Conservation (phyloP, 2,329 filamentous ascomycete genomes). For the Ophioceras dolichostomum region DNA sequence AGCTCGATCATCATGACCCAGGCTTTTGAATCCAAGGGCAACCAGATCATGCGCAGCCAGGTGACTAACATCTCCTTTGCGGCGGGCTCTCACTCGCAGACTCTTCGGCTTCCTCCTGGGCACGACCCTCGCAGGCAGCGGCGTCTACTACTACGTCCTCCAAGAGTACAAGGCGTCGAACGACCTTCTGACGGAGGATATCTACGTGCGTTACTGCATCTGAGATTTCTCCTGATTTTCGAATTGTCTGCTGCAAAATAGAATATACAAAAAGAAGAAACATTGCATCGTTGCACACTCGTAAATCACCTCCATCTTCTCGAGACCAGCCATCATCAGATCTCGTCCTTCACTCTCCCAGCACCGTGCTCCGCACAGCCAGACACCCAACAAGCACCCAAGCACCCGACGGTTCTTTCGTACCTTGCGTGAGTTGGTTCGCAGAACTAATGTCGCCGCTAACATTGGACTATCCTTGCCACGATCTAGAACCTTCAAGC, state of each 20-base stretch:
- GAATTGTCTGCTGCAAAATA: background rate
- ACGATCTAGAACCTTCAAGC: slow-evolving; percentile 65
- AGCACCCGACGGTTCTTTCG: no score
- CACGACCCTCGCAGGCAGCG: slow-evolving; percentile 63
- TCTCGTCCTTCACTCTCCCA: slow-evolving; percentile 1
- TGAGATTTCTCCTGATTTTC: slow-evolving; percentile 15
- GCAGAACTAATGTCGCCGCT: no score
- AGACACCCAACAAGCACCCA: no score
- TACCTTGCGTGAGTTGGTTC: no score
- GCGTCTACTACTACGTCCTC: slow-evolving; percentile 85
- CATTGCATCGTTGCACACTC: background rate
- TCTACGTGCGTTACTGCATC: slow-evolving; percentile 63
- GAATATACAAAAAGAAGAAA: no score
- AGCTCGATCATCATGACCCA: no score
- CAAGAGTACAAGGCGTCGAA: slow-evolving; percentile 91
- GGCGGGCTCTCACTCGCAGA: no score
- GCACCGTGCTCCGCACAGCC: no score
- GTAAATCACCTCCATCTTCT: background rate
- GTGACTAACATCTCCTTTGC: no score
- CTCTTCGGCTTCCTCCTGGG: slow-evolving; percentile 88
- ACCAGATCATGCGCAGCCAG: no score
- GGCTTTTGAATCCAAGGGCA: no score
- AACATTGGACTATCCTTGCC: no score
- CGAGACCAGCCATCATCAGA: slow-evolving; percentile 3
- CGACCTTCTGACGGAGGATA: slow-evolving; percentile 87